These are phyloP conservation scores for Boletus sp. DNA, from an alignment of 1,284 basidiomycete genomes.

Conservation along the genomic window DNA sequence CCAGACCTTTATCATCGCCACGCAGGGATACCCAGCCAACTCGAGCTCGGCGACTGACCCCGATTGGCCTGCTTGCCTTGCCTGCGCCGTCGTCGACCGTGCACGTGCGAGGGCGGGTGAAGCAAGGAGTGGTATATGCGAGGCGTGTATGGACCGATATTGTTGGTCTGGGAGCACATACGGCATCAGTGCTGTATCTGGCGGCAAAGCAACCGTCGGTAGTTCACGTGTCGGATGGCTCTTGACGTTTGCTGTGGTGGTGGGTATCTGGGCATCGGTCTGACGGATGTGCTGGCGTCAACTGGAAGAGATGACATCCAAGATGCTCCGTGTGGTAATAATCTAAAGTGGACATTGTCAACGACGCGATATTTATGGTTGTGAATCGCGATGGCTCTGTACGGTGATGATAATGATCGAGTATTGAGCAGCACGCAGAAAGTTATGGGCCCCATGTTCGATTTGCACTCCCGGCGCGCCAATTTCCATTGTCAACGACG, in stretches of 20 bases:
- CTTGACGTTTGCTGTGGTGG: slow-evolving; percentile 9
- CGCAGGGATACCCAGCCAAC: slow-evolving; percentile 42
- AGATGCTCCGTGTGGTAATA: too few species aligned
- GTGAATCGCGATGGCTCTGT: too few species aligned
- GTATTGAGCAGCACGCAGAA: too few species aligned
- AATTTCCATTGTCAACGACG: too few species aligned
- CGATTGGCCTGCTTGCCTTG: slow-evolving; percentile 49
- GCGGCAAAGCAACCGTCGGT: not conserved
- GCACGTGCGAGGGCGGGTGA: slow-evolving; percentile 37
- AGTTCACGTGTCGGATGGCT: slow-evolving; percentile 4
- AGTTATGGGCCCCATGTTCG: too few species aligned
- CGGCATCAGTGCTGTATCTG: not conserved
- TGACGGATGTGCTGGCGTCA: not conserved
- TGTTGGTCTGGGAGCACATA: slow-evolving; percentile 41
- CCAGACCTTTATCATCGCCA: slow-evolving; percentile 45
- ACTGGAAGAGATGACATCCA: not conserved
- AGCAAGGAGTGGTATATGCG: slow-evolving; percentile 43
- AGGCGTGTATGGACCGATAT: slow-evolving; percentile 43
- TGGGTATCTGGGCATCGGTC: not conserved
- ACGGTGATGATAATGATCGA: too few species aligned
- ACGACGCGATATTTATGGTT: too few species aligned
- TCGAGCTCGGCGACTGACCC: slow-evolving; percentile 33
- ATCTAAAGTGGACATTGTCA: too few species aligned
- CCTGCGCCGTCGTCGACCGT: slow-evolving; percentile 50
- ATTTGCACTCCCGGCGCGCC: too few species aligned